A percentile compares a stretch with the other conserved stretches of the same genome.
Evolutionary conservation across 129 eudicot genomes (phyloP).

Genomic region (Flaveria ramosissima): DNA sequence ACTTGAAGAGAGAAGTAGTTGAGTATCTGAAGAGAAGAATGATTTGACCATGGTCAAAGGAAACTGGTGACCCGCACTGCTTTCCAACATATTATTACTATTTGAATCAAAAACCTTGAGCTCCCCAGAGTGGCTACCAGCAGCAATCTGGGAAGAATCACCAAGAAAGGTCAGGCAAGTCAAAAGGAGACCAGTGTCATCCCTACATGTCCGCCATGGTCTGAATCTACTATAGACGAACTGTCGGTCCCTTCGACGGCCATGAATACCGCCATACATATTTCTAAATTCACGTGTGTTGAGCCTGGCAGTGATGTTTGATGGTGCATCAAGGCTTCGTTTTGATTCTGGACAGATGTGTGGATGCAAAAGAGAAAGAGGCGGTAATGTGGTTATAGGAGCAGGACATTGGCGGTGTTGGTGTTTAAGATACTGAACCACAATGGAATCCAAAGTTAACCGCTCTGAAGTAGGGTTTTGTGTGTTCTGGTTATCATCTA

Average conservation of each 20-base stretch:
- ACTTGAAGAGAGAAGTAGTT: conserved; percentile 81
- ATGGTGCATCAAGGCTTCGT: conserved; percentile 87
- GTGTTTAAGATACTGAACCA: conserved; percentile 81
- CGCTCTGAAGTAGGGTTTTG: conserved; percentile 63
- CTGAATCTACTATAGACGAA: conserved; percentile 89
- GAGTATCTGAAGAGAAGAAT: conserved; percentile 54
- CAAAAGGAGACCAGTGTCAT: conserved; percentile 65
- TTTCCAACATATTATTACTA: conserved; percentile 70
- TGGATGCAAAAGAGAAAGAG: conserved; percentile 96
- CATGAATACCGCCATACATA: conserved; percentile 79
- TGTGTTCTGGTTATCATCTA: conserved; percentile 51
- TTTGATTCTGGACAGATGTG: conserved; percentile 99
- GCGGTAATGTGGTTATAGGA: conserved; percentile 96
- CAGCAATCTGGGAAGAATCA: conserved; percentile 85
- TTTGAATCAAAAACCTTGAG: conserved; percentile 77
- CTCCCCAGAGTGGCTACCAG: conserved; percentile 87
- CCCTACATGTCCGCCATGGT: conserved; percentile 94
- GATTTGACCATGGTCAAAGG: conserved; percentile 79
- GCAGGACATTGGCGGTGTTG: conserved; percentile 99
- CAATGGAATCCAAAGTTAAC: conserved; percentile 77
- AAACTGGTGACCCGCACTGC: conserved; percentile 71
- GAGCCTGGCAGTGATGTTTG: conserved; percentile 86
- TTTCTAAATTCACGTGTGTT: conserved; percentile 83
- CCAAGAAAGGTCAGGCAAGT: conserved; percentile 87
- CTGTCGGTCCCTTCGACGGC: conserved; percentile 84